Evolutionary conservation across 192 early-diverging fungal genomes (phyloP), one percentile per base, ranked within the genome.

Genomic region (Coemansia sp.): DNA sequence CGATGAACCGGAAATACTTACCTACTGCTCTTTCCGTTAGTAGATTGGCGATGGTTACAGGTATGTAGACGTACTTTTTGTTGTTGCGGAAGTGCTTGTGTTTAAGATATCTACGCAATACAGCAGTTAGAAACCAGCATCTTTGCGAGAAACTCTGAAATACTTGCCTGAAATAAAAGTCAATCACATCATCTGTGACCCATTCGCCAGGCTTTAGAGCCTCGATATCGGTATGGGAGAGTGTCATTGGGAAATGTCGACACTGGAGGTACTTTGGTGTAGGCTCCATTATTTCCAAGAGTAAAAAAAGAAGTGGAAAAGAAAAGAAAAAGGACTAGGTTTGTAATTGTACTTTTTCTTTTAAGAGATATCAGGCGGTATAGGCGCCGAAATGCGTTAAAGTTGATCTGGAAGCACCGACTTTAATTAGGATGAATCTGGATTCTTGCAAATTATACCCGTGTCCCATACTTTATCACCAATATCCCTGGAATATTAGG

Each of bases 171-270:
- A 69, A 76, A 62, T 76, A 76, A 58, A 69, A 76, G 51, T 76
- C 72, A 17, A 76, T 76, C 20, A 58, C 66, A 18, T 76, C 72
- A 58, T 76, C 72, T 5, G 72, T 76, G 14, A 76, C 58, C 72
- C 72, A 76, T 37, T 69, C 62, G n/a, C 66, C 65, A 0, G 72
- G 72, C 50, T 56, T 38, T 1, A 76, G 62, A 2, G 72, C 66
- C 5, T 76, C 72, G 38, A 76, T 56, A 20, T 76, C 72, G 2
- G 58, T 53, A 11, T 53, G 54, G 12, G 72, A 65, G 34, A 76
- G 43, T 1, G 61, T 76, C 66, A 76, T 69, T 1, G 61, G 54
- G 51, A 76, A 76, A 51, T 53, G 15, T 12, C 58, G 57, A 43
- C 72, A 69, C 6, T 42, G 41, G 16, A 64, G 32, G 9, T n/a